phyloP scores from a whole-genome alignment of 73 alveolate genomes.

The Paramecium primaurelia region DNA sequence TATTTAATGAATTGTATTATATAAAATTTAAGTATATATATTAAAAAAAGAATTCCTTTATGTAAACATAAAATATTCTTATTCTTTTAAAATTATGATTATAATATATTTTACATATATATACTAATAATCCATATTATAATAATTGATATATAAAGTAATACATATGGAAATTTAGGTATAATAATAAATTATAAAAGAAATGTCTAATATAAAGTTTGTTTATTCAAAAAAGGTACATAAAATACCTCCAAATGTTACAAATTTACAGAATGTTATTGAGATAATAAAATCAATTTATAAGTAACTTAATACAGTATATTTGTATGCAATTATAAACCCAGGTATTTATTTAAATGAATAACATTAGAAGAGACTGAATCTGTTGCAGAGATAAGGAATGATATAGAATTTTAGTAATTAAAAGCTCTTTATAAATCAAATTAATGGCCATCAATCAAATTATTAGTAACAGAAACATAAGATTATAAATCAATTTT shows the following conservation, averaged over 20 bases:
- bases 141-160: background rate
- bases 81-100: background rate
- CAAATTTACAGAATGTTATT: background rate
- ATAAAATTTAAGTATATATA: no score
- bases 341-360: background rate
- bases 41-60: no score
- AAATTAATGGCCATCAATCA: background rate
- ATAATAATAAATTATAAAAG: background rate
- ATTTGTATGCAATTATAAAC: background rate
- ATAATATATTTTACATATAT: background rate
- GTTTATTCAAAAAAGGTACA: background rate
- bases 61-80: no score
- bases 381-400: background rate
- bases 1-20: background rate
- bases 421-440: background rate
- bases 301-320: background rate
- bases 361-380: background rate
- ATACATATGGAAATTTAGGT: background rate
- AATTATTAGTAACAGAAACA: background rate
- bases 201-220: background rate
- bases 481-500: background rate
- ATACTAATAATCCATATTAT: background rate
- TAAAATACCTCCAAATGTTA: background rate
- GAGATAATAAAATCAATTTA: background rate
- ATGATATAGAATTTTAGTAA: background rate